Evolutionary conservation across 1,139 yeast genomes (phyloP), one percentile per base, ranked within the genome.

Genomic region (Tardiomyces digboiensis): DNA sequence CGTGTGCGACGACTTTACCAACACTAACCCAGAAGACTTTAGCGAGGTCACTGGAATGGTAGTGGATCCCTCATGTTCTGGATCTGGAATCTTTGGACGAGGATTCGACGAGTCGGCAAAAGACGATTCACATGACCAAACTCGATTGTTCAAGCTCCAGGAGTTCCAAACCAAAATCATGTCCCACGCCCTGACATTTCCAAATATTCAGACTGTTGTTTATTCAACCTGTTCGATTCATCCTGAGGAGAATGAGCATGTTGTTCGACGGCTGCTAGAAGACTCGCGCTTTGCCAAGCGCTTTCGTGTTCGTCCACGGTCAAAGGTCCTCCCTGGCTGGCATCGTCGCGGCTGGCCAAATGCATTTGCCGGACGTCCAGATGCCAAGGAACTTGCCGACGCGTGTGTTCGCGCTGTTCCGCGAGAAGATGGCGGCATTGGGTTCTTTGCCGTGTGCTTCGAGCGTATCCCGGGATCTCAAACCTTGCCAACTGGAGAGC

Each of bases 11-110:
- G 98, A 91, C 64, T 93, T 91, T 60, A 87, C 97, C 2, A 67
- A 75, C 10, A 68, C 76, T 1, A 70, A 74, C 13, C 94, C 94
- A 0, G 54, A 56, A 1, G 83, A 82, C 42, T 84, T 73, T 50
- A 66, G 73, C 0, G 70, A 75, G 20, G 85, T 87, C 3, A 80
- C 87, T 0, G 96, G 95, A 0, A 66, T 91, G 41, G 72, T 93
- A 6, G 94, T 93, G 2, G 99, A 91, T 62, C 99, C 99, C 0
- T 87, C 97, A 3, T 91, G 99, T 61, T 86, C 96, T 29, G 99
- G 99, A 1, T 84, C 95, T 41, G 99, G 99, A 3, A 91, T 91
- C 42, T 91, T 89, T 66, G 97, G 97, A 10, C 71, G 97, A 41
- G 87, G 82, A 0, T 78, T 75, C 50, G 84, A 78, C 50, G 70